These are phyloP conservation scores for Limonium bicolor DNA, from an alignment of 148 eudicot species.

Conservation along the genomic window DNA sequence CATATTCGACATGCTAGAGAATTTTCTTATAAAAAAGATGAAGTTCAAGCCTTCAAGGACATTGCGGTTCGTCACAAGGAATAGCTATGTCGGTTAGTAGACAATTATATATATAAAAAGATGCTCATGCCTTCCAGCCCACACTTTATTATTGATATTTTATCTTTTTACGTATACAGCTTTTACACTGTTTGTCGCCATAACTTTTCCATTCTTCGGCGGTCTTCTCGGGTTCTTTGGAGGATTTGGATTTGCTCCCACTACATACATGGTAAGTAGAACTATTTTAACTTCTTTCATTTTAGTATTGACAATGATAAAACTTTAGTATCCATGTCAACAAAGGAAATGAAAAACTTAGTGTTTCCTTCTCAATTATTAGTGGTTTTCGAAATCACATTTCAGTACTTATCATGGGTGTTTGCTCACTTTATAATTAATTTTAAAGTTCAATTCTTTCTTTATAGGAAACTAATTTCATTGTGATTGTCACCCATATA, in stretches of 20 bases:
- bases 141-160: too few relatives aligned
- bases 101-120: not conserved
- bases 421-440: too few relatives aligned
- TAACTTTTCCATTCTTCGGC: conserved; percentile 2
- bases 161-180: not conserved
- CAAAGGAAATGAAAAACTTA: too few relatives aligned
- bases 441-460: too few relatives aligned
- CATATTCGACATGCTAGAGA: conserved; percentile 50
- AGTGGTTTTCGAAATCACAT: too few relatives aligned
- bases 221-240: conserved; percentile 8
- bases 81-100: conserved; percentile 22
- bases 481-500: too few relatives aligned
- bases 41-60: conserved; percentile 10
- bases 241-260: conserved; percentile 6
- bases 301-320: too few relatives aligned
- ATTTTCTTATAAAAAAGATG: conserved; percentile 29
- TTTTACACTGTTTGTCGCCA: conserved; percentile 1
- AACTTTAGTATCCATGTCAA: too few relatives aligned
- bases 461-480: too few relatives aligned
- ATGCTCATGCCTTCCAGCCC: not conserved
- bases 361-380: too few relatives aligned
- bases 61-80: conserved; percentile 24
- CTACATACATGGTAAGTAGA: not conserved
- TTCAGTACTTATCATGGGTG: too few relatives aligned
- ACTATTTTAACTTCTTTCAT: not conserved